These are phyloP conservation scores for Melocanna baccifera DNA, from an alignment of 176 grass and related monocot species.

Conservation along the genomic window DNA sequence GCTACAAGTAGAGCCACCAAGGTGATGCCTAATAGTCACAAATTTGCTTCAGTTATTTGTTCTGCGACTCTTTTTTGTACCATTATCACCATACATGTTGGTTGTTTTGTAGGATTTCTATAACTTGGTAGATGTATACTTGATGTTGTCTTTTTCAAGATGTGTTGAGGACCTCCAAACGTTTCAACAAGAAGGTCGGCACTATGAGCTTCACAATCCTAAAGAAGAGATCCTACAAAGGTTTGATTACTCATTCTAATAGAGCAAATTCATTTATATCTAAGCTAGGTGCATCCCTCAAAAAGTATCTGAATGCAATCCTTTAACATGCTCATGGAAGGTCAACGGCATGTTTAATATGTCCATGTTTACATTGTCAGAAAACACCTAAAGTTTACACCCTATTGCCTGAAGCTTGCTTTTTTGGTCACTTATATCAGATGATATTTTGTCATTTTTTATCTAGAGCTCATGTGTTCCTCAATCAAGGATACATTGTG, in stretches of 20 bases:
- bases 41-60: too few relatives aligned
- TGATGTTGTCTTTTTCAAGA: conserved; percentile 97
- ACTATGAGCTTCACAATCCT: conserved; percentile 93
- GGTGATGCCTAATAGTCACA: too few relatives aligned
- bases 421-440: too few relatives aligned
- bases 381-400: too few relatives aligned
- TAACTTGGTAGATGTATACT: conserved; percentile 99
- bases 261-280: conserved; percentile 9
- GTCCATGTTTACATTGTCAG: too few relatives aligned
- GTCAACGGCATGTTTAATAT: too few relatives aligned
- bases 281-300: neutral
- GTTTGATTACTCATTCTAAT: conserved; percentile 38
- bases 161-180: conserved; percentile 98
- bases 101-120: conserved; percentile 87
- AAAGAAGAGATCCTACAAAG: conserved; percentile 96
- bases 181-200: conserved; percentile 99
- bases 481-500: too few relatives aligned
- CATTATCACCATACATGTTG: neutral
- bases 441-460: too few relatives aligned
- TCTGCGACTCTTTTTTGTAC: conserved; percentile 15
- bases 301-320: too few relatives aligned
- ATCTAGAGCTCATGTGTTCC: too few relatives aligned
- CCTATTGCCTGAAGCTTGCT: too few relatives aligned
- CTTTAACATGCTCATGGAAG: too few relatives aligned
- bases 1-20: neutral